These are phyloP conservation scores for Acacia concinna DNA, from an alignment of 331 rosid genomes.

Conservation along the genomic window DNA sequence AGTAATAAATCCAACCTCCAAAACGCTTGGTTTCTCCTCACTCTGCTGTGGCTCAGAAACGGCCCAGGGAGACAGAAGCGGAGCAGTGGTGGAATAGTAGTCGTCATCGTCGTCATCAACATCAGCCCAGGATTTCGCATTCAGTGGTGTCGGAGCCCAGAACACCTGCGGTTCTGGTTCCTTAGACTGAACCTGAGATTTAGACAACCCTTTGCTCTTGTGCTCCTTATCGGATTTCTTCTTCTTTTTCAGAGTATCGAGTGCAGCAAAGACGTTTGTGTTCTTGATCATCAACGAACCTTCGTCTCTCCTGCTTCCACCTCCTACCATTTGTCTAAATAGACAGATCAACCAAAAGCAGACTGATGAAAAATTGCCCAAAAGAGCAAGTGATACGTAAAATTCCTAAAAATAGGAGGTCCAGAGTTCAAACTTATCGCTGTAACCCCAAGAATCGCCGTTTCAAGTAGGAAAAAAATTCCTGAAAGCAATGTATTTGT, in stretches of 20 bases:
- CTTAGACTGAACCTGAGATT: conserved; percentile 47
- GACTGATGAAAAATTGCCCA: not conserved
- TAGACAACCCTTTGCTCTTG: conserved; percentile 61
- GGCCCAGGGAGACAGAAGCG: conserved; percentile 65
- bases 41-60: conserved; percentile 50
- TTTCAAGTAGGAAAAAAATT: conserved; percentile 19
- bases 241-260: conserved; percentile 82
- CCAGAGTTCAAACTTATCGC: not conserved
- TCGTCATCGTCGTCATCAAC: conserved; percentile 91
- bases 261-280: conserved; percentile 87
- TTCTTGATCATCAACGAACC: conserved; percentile 74
- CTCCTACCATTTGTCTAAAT: conserved; percentile 65
- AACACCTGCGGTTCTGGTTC: conserved; percentile 61
- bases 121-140: conserved; percentile 78
- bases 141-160: conserved; percentile 81
- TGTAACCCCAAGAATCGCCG: not conserved
- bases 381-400: not conserved
- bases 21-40: conserved; percentile 44
- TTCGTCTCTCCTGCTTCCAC: conserved; percentile 88
- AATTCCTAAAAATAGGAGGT: not conserved
- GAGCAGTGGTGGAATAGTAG: conserved; percentile 70
- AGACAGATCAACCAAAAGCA: conserved; percentile 42
- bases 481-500: conserved; percentile 8
- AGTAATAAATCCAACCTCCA: conserved; percentile 45
- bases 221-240: conserved; percentile 83